A percentile compares a stretch with the other conserved stretches of the same genome.
Conservation (phyloP, 768 basidiomycete species). For the Leucosporidium creatinivorum region DNA sequence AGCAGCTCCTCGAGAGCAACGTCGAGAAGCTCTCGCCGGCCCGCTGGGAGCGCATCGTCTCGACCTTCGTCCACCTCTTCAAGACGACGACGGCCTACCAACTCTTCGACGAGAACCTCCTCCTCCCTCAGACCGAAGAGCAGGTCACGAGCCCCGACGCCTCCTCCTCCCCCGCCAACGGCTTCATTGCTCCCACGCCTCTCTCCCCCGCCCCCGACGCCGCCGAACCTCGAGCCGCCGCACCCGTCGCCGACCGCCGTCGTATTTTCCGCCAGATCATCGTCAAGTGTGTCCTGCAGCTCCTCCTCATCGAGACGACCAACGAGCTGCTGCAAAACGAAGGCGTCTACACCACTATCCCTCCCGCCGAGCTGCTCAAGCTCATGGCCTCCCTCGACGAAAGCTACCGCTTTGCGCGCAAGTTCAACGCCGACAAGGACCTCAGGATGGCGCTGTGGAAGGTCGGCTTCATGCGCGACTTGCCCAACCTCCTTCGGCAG, state of each 20-base stretch:
- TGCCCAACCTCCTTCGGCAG: conserved; percentile 94
- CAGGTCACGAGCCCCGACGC: conserved; percentile 35
- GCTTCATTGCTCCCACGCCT: conserved; percentile 52
- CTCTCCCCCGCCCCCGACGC: conserved; percentile 58
- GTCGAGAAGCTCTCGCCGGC: conserved; percentile 72
- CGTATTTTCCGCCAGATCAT: conserved; percentile 92
- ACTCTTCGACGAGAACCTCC: conserved; percentile 82
- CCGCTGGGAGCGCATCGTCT: conserved; percentile 85
- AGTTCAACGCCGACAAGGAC: conserved; percentile 98
- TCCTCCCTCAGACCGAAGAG: conserved; percentile 63
- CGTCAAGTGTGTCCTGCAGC: conserved; percentile 95
- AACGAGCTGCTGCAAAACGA: conserved; percentile 89
- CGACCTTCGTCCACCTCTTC: conserved; percentile 93
- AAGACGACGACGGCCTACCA: conserved; percentile 95
- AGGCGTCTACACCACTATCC: conserved; percentile 84
- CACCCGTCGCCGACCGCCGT: conserved; percentile 32
- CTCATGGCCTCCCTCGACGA: conserved; percentile 95
- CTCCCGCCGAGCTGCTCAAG: conserved; percentile 82
- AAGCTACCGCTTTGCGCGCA: conserved; percentile 92
- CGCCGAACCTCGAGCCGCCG: conserved; percentile 1
- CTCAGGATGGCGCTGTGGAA: conserved; percentile 95
- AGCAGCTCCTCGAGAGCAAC: conserved; percentile 89
- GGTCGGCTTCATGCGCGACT: conserved; percentile 99
- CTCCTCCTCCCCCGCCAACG: conserved; percentile 38
- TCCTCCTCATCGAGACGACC: conserved; percentile 92